Evolutionary conservation across 2,329 filamentous ascomycete genomes (phyloP), one percentile per base, ranked within the genome.

Genomic region (Clonostachys sp.): DNA sequence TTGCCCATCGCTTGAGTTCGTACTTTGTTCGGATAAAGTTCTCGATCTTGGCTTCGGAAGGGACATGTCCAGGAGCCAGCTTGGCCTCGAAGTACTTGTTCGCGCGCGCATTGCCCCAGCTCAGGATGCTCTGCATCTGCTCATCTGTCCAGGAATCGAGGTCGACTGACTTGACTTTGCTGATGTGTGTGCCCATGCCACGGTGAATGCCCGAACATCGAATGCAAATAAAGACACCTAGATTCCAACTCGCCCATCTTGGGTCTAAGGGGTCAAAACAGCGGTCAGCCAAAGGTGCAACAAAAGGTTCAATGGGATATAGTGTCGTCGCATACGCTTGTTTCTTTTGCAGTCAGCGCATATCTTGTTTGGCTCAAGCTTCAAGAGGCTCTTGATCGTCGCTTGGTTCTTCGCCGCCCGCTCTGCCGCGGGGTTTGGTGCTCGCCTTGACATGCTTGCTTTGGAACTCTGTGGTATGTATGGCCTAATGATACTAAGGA

Each of bases 41-140:
- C 78, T 99, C 94, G 58, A 99, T 97, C 78, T 99, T 99, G 56
- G 88, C 81, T 73, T 99, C 95, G 18, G 92, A 96, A 2, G 94
- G 94, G 42, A 92, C 83, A 68, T 99, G 94, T 50, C 91, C 91
- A 13, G 86, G 73, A 3, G 92, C 91, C 61, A 99, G 73, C 72
- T 97, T 99, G 52, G 89, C 83, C 70, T 99, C 95, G 92, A 92
- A 99, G 67, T 97, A 96, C 76, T 95, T 97, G 74, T 99, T 99
- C 48, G 94, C 94, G 67, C 91, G 86, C 48, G 87, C 82, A 67
- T 99, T 99, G 50, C 94, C 94, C 95, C 94, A 99, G 74, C 82
- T 89, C 53, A 99, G 68, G 55, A 99, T 86, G 68, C 89, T 96
- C 67, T 94, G 86, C 50, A 97, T 76, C 73, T 99, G 94, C 68